phyloP scores from a whole-genome alignment of 225 moss, liverwort and hornwort genomes.

The Thuidium tamariscinum region DNA sequence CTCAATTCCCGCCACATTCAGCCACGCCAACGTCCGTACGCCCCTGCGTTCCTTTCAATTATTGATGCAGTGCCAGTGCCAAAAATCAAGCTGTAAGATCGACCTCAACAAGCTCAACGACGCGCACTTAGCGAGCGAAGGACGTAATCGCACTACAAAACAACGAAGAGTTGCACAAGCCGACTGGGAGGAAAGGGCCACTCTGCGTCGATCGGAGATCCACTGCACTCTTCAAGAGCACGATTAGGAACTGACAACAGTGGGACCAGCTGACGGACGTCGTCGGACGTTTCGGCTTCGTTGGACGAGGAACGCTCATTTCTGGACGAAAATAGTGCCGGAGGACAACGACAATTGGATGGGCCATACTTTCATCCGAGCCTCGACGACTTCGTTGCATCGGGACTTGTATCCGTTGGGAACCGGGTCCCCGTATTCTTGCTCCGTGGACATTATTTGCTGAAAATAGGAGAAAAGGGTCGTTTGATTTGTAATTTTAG shows the following conservation, averaged over 20 bases:
- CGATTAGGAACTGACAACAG: background rate
- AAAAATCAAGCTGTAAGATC: background rate
- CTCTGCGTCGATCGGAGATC: background rate
- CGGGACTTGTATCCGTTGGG: conserved; percentile 9
- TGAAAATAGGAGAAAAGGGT: background rate
- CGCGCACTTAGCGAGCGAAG: background rate
- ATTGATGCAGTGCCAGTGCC: background rate
- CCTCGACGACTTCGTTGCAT: background rate
- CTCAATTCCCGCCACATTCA: background rate
- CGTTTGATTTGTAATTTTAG: background rate
- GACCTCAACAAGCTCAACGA: background rate
- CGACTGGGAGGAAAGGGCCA: background rate
- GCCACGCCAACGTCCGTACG: background rate
- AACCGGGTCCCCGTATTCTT: background rate
- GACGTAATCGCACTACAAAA: background rate
- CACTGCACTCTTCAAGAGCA: background rate
- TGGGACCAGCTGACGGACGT: background rate
- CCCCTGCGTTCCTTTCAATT: background rate
- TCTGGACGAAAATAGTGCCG: background rate
- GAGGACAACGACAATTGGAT: background rate
- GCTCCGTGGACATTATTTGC: background rate
- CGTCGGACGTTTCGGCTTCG: background rate
- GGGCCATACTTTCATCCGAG: background rate
- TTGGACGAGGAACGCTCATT: background rate
- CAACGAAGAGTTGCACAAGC: background rate